phyloP scores from a whole-genome alignment of 768 basidiomycete genomes.

The Suillus variegatus region DNA sequence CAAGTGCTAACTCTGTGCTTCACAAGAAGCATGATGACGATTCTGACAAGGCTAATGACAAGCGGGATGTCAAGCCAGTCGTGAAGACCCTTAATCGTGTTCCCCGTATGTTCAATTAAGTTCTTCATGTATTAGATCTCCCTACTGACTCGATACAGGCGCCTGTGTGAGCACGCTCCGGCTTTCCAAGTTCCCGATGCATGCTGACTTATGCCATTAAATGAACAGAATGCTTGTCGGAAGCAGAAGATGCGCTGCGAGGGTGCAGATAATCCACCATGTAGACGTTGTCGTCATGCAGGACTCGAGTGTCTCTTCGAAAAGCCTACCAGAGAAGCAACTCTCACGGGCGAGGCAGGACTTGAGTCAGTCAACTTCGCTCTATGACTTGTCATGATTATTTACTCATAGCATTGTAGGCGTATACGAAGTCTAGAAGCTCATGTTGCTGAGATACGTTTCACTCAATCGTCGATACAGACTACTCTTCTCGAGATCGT shows the following conservation, averaged over 20 bases:
- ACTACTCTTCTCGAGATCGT: conserved; percentile 80
- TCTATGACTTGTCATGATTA: neutral
- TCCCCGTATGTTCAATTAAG: conserved; percentile 61
- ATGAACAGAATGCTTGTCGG: conserved; percentile 82
- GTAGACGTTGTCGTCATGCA: conserved; percentile 87
- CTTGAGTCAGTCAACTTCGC: conserved; percentile 63
- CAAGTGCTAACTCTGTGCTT: conserved; percentile 27
- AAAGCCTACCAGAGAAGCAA: conserved; percentile 86
- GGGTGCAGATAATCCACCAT: conserved; percentile 96
- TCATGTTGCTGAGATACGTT: conserved; percentile 82
- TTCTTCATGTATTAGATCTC: conserved; percentile 13
- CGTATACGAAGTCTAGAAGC: conserved; percentile 88
- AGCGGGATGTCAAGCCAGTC: conserved; percentile 70
- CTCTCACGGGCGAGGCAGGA: conserved; percentile 85
- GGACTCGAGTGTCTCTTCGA: conserved; percentile 94
- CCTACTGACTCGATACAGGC: conserved; percentile 42
- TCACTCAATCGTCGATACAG: conserved; percentile 73
- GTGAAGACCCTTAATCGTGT: conserved; percentile 84
- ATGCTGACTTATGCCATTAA: conserved; percentile 20
- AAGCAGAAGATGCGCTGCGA: conserved; percentile 98
- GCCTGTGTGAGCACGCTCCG: conserved; percentile 63
- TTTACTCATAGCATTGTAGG: conserved; percentile 43
- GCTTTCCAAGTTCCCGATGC: conserved; percentile 14
- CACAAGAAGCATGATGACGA: conserved; percentile 63
- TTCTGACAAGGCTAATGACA: conserved; percentile 36